Evolutionary conservation across 1,284 basidiomycete genomes (phyloP), one percentile per base, ranked within the genome.

Genomic region (Spongiforma sp.): DNA sequence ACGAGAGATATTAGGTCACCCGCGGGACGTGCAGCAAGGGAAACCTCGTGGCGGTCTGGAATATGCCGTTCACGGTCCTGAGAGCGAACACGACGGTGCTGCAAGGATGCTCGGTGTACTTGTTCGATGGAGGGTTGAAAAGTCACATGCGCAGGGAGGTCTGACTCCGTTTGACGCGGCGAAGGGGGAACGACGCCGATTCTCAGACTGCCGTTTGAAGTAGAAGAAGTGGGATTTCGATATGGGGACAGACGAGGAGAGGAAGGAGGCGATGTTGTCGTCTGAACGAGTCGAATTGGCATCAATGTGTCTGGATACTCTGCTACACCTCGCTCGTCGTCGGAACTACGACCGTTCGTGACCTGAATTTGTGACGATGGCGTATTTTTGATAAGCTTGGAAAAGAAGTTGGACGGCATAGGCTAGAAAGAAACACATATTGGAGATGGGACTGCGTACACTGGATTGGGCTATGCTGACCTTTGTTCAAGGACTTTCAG

Each of bases 381-480:
- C 0, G 73, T 65, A 43, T 73, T 75, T 63, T 79, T 84, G 61
- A 84, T 83, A 53, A 86, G 77, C 71, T 85, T 86, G 57, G 82
- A 77, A 55, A 86, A 73, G 68, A 86, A 86, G 62, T 74, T 82
- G 21, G 84, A 79, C 3, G 84, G 80, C 84, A 86, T 85, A 21
- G n/a, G 19, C 14, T 26, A 12, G 17, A 3, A 10, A 15, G 11
- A n/a, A n/a, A n/a, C n/a, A n/a, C n/a, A n/a, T n/a, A n/a, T n/a
- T n/a, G n/a, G n/a, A n/a, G n/a, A n/a, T n/a, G n/a, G n/a, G n/a
- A n/a, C n/a, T n/a, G n/a, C n/a, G n/a, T n/a, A n/a, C n/a, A n/a
- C n/a, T n/a, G n/a, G n/a, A n/a, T n/a, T n/a, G n/a, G n/a, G n/a
- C n/a, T n/a, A n/a, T n/a, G n/a, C n/a, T n/a, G n/a, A 68, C 57